Percentiles rank a stretch among this genome's conserved stretches.
Conservation (phyloP, 108 stramenopile genomes). For the Chaetoceros muelleri region DNA sequence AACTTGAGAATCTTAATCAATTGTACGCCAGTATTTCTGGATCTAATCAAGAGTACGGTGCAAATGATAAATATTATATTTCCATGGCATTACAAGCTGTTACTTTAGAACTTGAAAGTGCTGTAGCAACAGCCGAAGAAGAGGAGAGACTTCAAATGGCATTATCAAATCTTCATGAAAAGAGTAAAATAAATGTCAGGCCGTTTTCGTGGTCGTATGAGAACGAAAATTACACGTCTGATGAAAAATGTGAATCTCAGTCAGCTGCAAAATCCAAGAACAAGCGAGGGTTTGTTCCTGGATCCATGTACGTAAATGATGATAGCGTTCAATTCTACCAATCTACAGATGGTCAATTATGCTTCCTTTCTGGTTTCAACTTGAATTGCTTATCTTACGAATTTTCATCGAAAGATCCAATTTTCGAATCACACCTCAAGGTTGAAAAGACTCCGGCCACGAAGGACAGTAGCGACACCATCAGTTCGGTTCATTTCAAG, state of each 20-base stretch:
- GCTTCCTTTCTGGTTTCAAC: slow-evolving; percentile 66
- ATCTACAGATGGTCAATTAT: slow-evolving; percentile 59
- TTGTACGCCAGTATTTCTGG: neutral
- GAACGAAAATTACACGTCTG: neutral
- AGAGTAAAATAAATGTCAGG: neutral
- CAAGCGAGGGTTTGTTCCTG: neutral
- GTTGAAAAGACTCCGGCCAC: neutral
- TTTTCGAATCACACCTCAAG: neutral
- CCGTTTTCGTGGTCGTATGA: neutral
- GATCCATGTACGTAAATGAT: slow-evolving; percentile 31
- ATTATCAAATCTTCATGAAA: neutral
- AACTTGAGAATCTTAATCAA: neutral
- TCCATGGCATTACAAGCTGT: neutral
- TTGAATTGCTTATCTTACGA: slow-evolving; percentile 53
- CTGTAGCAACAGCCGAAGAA: neutral
- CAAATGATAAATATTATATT: neutral
- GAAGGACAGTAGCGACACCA: slow-evolving; percentile 1
- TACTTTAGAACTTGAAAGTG: neutral
- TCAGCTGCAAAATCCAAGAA: neutral
- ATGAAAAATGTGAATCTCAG: neutral
- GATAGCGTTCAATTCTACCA: slow-evolving; percentile 59
- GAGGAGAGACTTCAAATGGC: neutral
- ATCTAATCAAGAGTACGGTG: neutral
- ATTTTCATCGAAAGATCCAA: slow-evolving; percentile 23
- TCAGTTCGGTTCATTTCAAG: neutral